Conservation (phyloP, 495 filamentous ascomycete species). For the Evernia prunastri region DNA sequence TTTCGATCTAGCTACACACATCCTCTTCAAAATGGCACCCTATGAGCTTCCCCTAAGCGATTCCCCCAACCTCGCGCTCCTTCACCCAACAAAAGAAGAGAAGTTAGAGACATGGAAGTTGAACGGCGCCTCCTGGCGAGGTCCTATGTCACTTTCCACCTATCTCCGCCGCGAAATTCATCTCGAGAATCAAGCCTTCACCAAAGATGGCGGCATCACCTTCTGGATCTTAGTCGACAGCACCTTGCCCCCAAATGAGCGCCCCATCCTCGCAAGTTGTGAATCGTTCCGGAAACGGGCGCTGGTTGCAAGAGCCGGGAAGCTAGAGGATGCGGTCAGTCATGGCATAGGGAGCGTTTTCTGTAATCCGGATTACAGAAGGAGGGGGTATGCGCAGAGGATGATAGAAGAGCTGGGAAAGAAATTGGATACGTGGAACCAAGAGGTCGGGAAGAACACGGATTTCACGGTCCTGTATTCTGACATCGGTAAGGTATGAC, state of each 20-base stretch:
- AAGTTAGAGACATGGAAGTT: constrained; percentile 54
- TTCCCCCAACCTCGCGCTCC: constrained; percentile 58
- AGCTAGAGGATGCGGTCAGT: constrained; percentile 57
- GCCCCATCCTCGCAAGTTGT: constrained; percentile 71
- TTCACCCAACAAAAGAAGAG: constrained; percentile 61
- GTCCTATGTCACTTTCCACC: constrained; percentile 53
- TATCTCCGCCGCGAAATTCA: constrained; percentile 76
- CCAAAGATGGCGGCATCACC: constrained; percentile 66
- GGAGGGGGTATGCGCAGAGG: constrained; percentile 70
- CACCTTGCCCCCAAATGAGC: constrained; percentile 36
- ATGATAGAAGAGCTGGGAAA: constrained; percentile 55
- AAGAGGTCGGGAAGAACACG: constrained; percentile 36
- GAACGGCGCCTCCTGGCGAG: constrained; percentile 68
- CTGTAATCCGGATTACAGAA: constrained; percentile 62
- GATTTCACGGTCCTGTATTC: constrained; percentile 77
- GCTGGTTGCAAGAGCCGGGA: constrained; percentile 42
- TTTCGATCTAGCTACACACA: neutral
- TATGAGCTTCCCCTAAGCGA: constrained; percentile 47
- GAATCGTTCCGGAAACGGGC: constrained; percentile 77
- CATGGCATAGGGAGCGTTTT: constrained; percentile 88
- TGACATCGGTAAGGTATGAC: constrained; percentile 75
- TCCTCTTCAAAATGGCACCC: neutral
- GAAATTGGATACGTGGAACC: constrained; percentile 48
- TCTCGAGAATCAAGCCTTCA: constrained; percentile 59
- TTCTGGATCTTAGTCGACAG: constrained; percentile 79